A percentile compares a stretch with the other conserved stretches of the same genome.
phyloP scores from a whole-genome alignment of 2,329 filamentous ascomycete species.

The Aspergillus transmontanensis region DNA sequence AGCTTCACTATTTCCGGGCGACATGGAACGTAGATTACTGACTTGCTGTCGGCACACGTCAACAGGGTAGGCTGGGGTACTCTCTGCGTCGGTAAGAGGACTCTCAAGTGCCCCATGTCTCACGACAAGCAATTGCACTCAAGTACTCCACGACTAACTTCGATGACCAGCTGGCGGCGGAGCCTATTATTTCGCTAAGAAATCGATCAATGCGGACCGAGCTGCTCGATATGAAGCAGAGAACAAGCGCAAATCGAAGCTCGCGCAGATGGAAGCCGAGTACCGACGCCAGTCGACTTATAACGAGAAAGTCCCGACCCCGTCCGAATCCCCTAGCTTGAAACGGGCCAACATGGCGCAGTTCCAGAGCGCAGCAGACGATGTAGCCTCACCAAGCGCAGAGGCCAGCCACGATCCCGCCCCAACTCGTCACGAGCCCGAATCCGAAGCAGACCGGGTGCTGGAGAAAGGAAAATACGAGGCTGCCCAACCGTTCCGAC shows the following conservation, averaged over 20 bases:
- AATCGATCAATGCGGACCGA: slow-evolving; percentile 89
- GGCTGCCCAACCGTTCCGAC: slow-evolving; percentile 71
- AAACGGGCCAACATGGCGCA: slow-evolving; percentile 37
- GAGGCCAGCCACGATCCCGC: slow-evolving; percentile 80
- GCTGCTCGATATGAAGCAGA: slow-evolving; percentile 69
- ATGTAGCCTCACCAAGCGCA: slow-evolving; percentile 68
- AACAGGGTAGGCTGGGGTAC: slow-evolving; percentile 87
- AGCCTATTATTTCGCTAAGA: slow-evolving; percentile 95
- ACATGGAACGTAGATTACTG: slow-evolving; percentile 8
- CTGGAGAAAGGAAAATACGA: slow-evolving; percentile 90
- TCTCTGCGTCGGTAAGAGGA: slow-evolving; percentile 72
- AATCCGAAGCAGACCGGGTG: slow-evolving; percentile 67
- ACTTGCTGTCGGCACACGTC: slow-evolving; percentile 4
- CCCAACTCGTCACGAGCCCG: slow-evolving; percentile 77
- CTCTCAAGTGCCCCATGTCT: not conserved
- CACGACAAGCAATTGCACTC: not conserved
- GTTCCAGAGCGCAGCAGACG: slow-evolving; percentile 36
- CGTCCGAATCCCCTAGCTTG: slow-evolving; percentile 32
- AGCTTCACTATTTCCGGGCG: slow-evolving; percentile 4
- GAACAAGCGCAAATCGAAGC: slow-evolving; percentile 58
- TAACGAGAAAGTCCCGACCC: slow-evolving; percentile 18
- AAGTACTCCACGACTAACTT: not conserved
- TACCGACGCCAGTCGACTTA: slow-evolving; percentile 34
- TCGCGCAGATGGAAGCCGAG: slow-evolving; percentile 38
- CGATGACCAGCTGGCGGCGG: slow-evolving; percentile 74